A percentile compares a stretch with the other conserved stretches of the same genome.
Evolutionary conservation across 192 early-diverging fungal genomes (phyloP).

Genomic region (Backusella luteola): DNA sequence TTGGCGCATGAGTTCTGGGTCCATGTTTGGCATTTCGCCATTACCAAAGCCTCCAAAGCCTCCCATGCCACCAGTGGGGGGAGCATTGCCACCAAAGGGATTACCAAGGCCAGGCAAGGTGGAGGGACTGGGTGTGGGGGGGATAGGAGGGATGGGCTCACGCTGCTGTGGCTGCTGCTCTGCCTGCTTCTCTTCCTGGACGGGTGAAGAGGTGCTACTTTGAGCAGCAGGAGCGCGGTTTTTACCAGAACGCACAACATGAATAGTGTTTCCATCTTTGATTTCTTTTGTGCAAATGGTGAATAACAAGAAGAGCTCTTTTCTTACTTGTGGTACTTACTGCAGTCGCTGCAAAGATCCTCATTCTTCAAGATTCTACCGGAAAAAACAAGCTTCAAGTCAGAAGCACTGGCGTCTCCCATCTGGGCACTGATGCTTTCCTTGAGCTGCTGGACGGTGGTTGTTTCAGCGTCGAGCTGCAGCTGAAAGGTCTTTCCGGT

Average conservation of each 20-base stretch:
- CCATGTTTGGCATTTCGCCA: slow-evolving; percentile 22
- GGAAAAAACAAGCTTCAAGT: slow-evolving; percentile 88
- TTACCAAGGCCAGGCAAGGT: not conserved
- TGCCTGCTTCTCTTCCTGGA: slow-evolving; percentile 9
- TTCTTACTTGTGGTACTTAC: slow-evolving; percentile 32
- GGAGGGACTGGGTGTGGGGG: slow-evolving; percentile 6
- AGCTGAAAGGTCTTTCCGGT: slow-evolving; percentile 47
- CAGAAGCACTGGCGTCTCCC: slow-evolving; percentile 50
- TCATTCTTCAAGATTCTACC: slow-evolving; percentile 93
- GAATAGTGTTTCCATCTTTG: slow-evolving; percentile 80
- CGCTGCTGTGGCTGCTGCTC: slow-evolving; percentile 12
- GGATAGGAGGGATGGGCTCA: slow-evolving; percentile 19
- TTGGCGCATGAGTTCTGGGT: slow-evolving; percentile 35
- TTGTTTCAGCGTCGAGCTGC: slow-evolving; percentile 45
- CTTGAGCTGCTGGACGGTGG: slow-evolving; percentile 74
- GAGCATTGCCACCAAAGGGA: not conserved
- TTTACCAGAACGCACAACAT: slow-evolving; percentile 76
- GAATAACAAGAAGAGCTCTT: not conserved
- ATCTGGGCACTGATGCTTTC: slow-evolving; percentile 54
- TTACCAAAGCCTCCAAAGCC: slow-evolving; percentile 4
- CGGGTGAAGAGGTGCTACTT: slow-evolving; percentile 5
- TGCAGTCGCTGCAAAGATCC: slow-evolving; percentile 69
- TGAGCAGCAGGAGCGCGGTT: slow-evolving; percentile 18
- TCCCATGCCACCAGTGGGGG: not conserved
- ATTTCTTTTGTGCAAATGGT: slow-evolving; percentile 48